These are phyloP conservation scores for Rasamsonia emersonii DNA, from an alignment of 2,329 filamentous ascomycete genomes.

Conservation along the genomic window DNA sequence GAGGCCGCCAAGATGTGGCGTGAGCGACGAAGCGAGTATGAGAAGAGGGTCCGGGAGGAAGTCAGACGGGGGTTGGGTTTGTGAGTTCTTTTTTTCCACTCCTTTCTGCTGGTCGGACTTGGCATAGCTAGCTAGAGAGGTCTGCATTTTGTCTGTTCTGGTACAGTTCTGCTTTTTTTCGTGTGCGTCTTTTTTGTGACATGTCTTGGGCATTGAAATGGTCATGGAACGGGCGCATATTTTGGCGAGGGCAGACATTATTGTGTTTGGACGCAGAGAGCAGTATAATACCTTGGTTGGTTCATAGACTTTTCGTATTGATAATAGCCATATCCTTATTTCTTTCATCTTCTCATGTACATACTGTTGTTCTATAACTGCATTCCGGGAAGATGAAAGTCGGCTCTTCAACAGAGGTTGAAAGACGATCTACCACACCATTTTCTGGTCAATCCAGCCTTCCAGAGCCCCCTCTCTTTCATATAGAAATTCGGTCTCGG, in stretches of 20 bases:
- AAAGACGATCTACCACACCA: constrained; percentile 11
- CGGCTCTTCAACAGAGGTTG: too few species aligned
- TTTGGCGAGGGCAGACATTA: too few species aligned
- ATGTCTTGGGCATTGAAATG: too few species aligned
- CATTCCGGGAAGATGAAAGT: too few species aligned
- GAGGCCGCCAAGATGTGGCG: constrained; percentile 97
- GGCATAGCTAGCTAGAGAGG: too few species aligned
- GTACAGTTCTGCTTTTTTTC: neutral
- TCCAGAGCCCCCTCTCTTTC: constrained; percentile 34
- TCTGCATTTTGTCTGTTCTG: neutral
- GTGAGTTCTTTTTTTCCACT: constrained; percentile 30
- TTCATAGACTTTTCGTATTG: too few species aligned
- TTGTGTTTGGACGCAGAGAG: neutral
- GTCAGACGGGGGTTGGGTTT: constrained; percentile 72
- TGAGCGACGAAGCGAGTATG: constrained; percentile 73
- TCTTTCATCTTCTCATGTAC: neutral
- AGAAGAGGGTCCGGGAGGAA: constrained; percentile 72
- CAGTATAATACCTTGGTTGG: neutral
- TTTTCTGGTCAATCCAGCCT: constrained; percentile 33
- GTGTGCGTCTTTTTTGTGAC: constrained; percentile 11
- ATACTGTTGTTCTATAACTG: too few species aligned
- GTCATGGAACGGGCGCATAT: too few species aligned
- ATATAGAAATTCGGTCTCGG: constrained; percentile 51
- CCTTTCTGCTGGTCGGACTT: too few species aligned
- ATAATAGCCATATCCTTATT: neutral